These are phyloP conservation scores for Ophiostoma sp. DNA, from an alignment of 2,329 filamentous ascomycete species.

Conservation along the genomic window DNA sequence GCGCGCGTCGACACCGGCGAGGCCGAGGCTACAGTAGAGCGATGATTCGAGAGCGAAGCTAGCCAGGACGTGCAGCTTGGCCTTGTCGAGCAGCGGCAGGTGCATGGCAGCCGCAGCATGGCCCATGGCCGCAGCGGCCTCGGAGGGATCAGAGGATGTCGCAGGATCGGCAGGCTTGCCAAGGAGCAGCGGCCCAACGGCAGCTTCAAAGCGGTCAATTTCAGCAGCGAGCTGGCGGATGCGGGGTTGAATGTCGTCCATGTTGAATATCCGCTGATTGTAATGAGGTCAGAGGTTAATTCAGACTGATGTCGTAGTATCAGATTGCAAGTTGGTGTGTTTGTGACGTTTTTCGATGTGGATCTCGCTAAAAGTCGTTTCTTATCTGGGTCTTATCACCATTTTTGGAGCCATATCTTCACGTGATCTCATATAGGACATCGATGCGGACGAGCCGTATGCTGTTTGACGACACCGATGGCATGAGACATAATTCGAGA, in stretches of 20 bases:
- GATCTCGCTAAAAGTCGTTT: slow-evolving; percentile 2
- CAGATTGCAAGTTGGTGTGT: neutral
- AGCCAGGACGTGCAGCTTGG: slow-evolving; percentile 83
- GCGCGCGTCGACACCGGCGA: slow-evolving; percentile 75
- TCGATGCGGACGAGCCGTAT: no score
- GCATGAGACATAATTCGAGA: no score
- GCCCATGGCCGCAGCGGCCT: slow-evolving; percentile 6
- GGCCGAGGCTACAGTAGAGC: slow-evolving; percentile 73
- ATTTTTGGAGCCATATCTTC: neutral
- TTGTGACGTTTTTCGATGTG: slow-evolving; percentile 3
- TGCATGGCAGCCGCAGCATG: slow-evolving; percentile 61
- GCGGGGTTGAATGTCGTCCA: slow-evolving; percentile 55
- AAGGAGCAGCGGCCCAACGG: slow-evolving; percentile 65
- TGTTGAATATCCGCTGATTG: neutral
- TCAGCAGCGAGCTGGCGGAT: slow-evolving; percentile 70
- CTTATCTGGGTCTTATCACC: slow-evolving; percentile 1
- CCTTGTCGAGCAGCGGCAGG: slow-evolving; percentile 86
- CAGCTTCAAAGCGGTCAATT: slow-evolving; percentile 71
- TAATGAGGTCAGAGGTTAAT: neutral
- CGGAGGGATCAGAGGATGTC: neutral
- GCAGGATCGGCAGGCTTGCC: neutral
- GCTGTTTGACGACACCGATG: no score
- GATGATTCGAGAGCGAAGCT: slow-evolving; percentile 88
- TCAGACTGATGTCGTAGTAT: neutral
- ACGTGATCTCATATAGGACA: neutral